A percentile compares a stretch with the other conserved stretches of the same genome.
Evolutionary conservation across 192 early-diverging fungal species (phyloP).

Genomic region (Linnemannia hyalina): DNA sequence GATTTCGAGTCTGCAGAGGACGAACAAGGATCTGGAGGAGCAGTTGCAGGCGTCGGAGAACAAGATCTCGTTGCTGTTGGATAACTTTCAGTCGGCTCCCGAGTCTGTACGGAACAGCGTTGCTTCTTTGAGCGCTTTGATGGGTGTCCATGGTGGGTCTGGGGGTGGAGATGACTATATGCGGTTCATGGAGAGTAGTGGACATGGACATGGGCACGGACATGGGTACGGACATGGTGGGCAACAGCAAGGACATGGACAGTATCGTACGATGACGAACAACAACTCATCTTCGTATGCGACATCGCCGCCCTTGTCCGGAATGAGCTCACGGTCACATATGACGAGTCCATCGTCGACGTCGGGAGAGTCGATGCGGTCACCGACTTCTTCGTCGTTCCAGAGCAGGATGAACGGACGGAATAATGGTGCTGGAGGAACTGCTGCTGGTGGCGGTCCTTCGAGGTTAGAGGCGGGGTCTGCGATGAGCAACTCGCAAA

Average conservation of each 20-base stretch:
- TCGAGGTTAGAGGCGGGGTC: background rate
- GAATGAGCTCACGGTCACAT: background rate
- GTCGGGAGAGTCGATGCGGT: constrained; percentile 1
- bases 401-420: background rate
- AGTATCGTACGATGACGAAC: background rate
- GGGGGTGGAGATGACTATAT: background rate
- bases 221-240: no score
- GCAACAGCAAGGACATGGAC: background rate
- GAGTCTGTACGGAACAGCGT: constrained; percentile 48
- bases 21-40: constrained; percentile 49
- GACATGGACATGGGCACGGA: background rate
- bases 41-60: constrained; percentile 48
- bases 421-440: background rate
- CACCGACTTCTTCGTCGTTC: background rate
- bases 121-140: constrained; percentile 22
- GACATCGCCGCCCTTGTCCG: background rate
- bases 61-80: constrained; percentile 49
- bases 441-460: background rate
- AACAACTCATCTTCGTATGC: background rate
- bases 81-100: constrained; percentile 31
- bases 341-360: background rate
- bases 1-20: constrained; percentile 20
- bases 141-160: background rate
- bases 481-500: constrained; percentile 27
- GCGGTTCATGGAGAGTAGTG: background rate